These are phyloP conservation scores for Trichoderma oligosporum DNA, from an alignment of 2,329 filamentous ascomycete species.

Conservation along the genomic window DNA sequence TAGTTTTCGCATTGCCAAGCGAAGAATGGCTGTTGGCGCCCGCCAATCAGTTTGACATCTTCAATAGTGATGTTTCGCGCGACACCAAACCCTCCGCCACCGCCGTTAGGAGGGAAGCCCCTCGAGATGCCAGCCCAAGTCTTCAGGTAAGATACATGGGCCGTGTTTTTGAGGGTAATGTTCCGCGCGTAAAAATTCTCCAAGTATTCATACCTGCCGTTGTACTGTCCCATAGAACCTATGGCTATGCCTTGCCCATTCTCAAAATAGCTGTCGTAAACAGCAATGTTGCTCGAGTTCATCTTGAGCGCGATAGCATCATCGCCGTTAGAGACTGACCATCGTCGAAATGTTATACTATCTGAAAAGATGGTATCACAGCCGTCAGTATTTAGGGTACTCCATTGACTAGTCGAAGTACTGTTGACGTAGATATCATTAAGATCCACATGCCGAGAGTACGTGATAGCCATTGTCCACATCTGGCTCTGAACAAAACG, in stretches of 20 bases:
- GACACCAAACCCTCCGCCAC: constrained; percentile 51
- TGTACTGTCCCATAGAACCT: constrained; percentile 55
- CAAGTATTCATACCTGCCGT: constrained; percentile 45
- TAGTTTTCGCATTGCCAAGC: constrained; percentile 37
- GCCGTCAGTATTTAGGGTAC: constrained; percentile 41
- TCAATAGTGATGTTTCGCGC: constrained; percentile 33
- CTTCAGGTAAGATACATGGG: constrained; percentile 52
- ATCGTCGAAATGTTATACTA: constrained; percentile 48
- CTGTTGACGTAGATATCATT: constrained; percentile 53
- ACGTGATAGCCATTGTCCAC: constrained; percentile 55
- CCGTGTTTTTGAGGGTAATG: constrained; percentile 43
- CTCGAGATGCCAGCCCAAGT: constrained; percentile 53
- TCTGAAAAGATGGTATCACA: constrained; percentile 51
- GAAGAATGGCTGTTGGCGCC: constrained; percentile 33
- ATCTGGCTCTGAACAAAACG: constrained; percentile 56
- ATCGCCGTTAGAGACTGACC: constrained; percentile 50
- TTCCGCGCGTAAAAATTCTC: constrained; percentile 47
- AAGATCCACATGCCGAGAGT: constrained; percentile 44
- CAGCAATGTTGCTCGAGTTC: constrained; percentile 52
- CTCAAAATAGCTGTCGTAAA: constrained; percentile 48
- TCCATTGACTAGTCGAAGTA: constrained; percentile 34
- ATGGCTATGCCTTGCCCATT: constrained; percentile 53
- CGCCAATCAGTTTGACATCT: constrained; percentile 28
- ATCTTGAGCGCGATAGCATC: constrained; percentile 53
- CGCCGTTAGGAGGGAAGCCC: constrained; percentile 55